These are phyloP conservation scores for Aegilops longissima DNA, from an alignment of 176 grass and related monocot genomes.

Conservation along the genomic window DNA sequence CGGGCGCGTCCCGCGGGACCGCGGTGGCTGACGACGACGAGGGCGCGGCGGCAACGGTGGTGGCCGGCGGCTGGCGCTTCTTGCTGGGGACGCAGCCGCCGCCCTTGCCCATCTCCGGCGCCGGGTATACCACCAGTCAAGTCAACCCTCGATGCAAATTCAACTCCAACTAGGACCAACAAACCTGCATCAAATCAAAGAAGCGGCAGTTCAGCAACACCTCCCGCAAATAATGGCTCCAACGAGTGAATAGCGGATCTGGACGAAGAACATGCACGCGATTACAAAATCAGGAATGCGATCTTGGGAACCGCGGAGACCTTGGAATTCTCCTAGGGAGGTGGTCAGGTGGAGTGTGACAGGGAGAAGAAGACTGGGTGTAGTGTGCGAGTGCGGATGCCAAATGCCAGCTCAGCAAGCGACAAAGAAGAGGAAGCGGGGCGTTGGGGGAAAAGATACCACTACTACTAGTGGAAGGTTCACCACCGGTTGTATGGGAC, in stretches of 20 bases:
- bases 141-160: slow-evolving; percentile 23
- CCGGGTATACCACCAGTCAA: not conserved
- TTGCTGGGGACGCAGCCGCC: slow-evolving; percentile 88
- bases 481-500: too few species aligned
- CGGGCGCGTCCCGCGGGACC: slow-evolving; percentile 23
- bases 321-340: slow-evolving; percentile 20
- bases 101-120: slow-evolving; percentile 75
- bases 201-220: slow-evolving; percentile 32
- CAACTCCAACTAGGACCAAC: not conserved
- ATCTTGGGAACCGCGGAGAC: slow-evolving; percentile 9
- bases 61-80: slow-evolving; percentile 60
- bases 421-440: not conserved
- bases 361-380: not conserved
- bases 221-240: slow-evolving; percentile 25
- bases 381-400: not conserved
- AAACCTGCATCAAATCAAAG: slow-evolving; percentile 40
- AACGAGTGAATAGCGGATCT: slow-evolving; percentile 35
- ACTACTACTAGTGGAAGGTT: too few species aligned
- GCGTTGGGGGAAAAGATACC: not conserved
- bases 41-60: slow-evolving; percentile 29
- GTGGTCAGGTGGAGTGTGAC: slow-evolving; percentile 21
- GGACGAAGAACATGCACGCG: not conserved
- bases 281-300: slow-evolving; percentile 18
- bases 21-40: slow-evolving; percentile 36
- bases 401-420: slow-evolving; percentile 25